Base-by-base conservation (phyloP, 2,329 filamentous ascomycete species). In the Cladosporium sp. region DNA sequence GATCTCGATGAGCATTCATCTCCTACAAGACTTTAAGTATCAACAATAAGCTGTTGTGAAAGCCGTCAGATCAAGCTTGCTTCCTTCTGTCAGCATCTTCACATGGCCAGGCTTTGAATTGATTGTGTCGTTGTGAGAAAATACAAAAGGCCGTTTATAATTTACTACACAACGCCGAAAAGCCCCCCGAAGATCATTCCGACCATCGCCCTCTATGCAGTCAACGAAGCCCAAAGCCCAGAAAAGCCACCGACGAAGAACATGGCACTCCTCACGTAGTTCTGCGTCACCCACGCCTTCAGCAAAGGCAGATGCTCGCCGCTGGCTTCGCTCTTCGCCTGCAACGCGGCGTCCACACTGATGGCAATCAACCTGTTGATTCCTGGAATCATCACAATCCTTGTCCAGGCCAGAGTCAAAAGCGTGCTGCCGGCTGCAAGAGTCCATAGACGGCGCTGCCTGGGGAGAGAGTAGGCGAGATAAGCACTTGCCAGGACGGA, bases 341-440 rank as follows among this genome's bases (percentile, higher is more conserved):
- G 65, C 53, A 59, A 49, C 37, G 26, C 29, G 3, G 44, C 55
- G 21, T 67, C 64, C 16, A 35, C 56, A 16, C 50, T 56, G 8
- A 69, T 56, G 2, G 46, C 65, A 21, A 68, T 63, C 44, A 69
- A 18, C 21, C 68, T 64, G n/a, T 65, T 31, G 37, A 69, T 69
- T 3, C 68, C 68, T 5, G 59, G 59, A 37, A 67, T 59, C 68
- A 69, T 69, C 12, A 67, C 63, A 18, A 67, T 21, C 23, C 50
- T 37, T 10, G 68, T 69, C 65, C 59, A 65, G 7, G 67, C 62
- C 23, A 67, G 21, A 10, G 58, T 64, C n/a, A 35, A 18, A 3
- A 67, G 55, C 4, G 57, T 65, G 29, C 62, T 33, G 8, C 28
- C 63, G 1, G 52, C 65, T 11, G 67, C 62, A 6, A 58, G 14